These are phyloP conservation scores for Colletotrichum magnum DNA, from an alignment of 2,329 filamentous ascomycete genomes.

Conservation along the genomic window DNA sequence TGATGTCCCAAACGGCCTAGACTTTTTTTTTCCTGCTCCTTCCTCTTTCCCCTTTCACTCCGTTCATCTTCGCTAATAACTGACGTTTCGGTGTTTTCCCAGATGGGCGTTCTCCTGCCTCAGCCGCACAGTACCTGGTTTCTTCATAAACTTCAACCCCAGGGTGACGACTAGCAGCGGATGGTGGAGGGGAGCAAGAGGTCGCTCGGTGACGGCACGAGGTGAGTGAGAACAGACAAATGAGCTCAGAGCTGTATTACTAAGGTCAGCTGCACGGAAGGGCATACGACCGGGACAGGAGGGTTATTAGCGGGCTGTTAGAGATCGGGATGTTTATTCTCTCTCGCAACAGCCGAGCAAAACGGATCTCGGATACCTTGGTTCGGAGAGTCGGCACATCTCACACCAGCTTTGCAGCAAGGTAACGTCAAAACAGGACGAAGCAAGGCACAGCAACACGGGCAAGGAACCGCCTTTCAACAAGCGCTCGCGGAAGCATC, in stretches of 20 bases:
- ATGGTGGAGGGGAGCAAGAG: not conserved
- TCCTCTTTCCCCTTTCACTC: constrained; percentile 2
- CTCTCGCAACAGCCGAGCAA: constrained; percentile 19
- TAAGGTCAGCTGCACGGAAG: constrained; percentile 15
- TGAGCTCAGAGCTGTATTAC: constrained; percentile 14
- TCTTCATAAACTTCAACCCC: constrained; percentile 1
- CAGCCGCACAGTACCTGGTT: constrained; percentile 2
- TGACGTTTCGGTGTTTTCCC: not conserved
- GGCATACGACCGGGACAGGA: not conserved
- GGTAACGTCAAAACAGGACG: not conserved
- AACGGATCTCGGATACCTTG: constrained; percentile 25
- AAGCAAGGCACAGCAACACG: constrained; percentile 11
- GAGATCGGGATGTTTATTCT: constrained; percentile 23
- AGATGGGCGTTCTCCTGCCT: constrained; percentile 12
- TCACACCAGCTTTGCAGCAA: not conserved
- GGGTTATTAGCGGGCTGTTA: not conserved
- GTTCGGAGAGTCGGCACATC: constrained; percentile 37
- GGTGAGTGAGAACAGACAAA: not conserved
- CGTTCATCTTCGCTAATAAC: not conserved
- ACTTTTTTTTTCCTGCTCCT: not conserved
- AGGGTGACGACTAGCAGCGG: not conserved
- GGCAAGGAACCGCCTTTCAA: constrained; percentile 23
- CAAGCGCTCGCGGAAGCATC: constrained; percentile 10
- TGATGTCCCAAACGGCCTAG: constrained; percentile 12
- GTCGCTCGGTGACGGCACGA: constrained; percentile 19